Evolutionary conservation across 2,329 filamentous ascomycete species (phyloP).

Genomic region (Ceratocystis lukuohia): DNA sequence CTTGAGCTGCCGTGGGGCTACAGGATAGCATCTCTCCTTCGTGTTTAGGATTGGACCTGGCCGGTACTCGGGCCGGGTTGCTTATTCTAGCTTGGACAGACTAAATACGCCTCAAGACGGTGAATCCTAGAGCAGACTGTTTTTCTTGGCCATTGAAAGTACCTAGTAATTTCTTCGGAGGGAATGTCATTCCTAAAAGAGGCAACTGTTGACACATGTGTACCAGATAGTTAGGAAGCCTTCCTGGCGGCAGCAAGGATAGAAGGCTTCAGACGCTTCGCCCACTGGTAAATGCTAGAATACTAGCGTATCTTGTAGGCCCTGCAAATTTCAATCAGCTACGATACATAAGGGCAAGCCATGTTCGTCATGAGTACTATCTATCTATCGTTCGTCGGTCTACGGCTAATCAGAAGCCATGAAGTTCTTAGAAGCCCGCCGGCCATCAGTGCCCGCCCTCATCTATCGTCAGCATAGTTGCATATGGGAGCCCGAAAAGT

Average conservation of each 20-base stretch:
- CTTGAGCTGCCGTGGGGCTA: background rate
- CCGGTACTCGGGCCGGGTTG: background rate
- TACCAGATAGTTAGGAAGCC: background rate
- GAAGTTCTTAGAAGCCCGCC: background rate
- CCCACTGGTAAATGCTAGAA: no score
- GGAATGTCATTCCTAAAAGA: background rate
- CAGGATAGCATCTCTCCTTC: background rate
- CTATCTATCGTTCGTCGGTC: background rate
- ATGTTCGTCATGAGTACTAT: background rate
- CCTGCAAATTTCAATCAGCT: background rate
- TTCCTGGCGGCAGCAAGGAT: background rate
- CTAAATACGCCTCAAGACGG: background rate
- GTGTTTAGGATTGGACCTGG: background rate
- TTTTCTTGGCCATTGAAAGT: background rate
- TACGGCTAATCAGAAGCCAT: background rate
- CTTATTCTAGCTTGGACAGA: background rate
- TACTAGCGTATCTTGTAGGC: background rate
- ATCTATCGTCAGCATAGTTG: background rate
- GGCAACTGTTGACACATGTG: background rate
- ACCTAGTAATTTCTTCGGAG: background rate
- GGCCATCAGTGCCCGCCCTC: background rate
- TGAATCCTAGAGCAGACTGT: background rate
- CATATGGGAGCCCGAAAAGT: background rate
- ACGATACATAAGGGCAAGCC: background rate
- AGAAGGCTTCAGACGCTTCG: background rate